These are phyloP conservation scores for Pythium sp. DNA, from an alignment of 352 stramenopile genomes.

Conservation along the genomic window DNA sequence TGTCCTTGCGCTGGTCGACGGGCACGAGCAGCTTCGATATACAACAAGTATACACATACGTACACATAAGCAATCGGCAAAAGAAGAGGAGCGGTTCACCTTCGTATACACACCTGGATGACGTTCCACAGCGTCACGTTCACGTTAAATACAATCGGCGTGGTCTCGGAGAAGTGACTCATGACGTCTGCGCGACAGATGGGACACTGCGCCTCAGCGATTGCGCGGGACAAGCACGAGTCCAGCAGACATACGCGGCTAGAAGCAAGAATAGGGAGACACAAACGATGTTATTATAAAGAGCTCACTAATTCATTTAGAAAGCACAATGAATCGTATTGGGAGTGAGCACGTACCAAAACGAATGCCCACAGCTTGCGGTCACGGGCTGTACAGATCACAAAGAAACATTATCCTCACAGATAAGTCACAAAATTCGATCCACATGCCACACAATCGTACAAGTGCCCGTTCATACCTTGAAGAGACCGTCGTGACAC, in stretches of 20 bases:
- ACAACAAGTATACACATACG: constrained; percentile 3
- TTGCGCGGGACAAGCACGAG: constrained; percentile 37
- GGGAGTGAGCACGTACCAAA: constrained; percentile 31
- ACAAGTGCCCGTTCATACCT: constrained; percentile 21
- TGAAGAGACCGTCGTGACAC: constrained; percentile 55
- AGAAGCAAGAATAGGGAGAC: no score
- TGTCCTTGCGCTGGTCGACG: constrained; percentile 14
- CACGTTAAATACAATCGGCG: constrained; percentile 38
- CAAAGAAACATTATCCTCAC: background rate
- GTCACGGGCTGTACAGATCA: constrained; percentile 33
- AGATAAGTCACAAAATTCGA: no score
- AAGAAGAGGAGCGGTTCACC: no score
- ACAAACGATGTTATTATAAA: no score
- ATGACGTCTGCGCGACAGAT: constrained; percentile 47
- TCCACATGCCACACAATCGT: no score
- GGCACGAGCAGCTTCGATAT: constrained; percentile 43
- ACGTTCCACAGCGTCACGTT: constrained; percentile 78
- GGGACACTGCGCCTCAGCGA: constrained; percentile 48
- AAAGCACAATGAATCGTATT: background rate
- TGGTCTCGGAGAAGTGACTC: constrained; percentile 22
- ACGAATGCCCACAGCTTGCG: constrained; percentile 45
- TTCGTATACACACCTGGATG: constrained; percentile 37
- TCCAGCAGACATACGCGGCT: constrained; percentile 55
- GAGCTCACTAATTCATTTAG: no score
- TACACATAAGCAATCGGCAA: no score